Conservation (phyloP, 108 stramenopile species). For the Cyclostephanos tholiformis region DNA sequence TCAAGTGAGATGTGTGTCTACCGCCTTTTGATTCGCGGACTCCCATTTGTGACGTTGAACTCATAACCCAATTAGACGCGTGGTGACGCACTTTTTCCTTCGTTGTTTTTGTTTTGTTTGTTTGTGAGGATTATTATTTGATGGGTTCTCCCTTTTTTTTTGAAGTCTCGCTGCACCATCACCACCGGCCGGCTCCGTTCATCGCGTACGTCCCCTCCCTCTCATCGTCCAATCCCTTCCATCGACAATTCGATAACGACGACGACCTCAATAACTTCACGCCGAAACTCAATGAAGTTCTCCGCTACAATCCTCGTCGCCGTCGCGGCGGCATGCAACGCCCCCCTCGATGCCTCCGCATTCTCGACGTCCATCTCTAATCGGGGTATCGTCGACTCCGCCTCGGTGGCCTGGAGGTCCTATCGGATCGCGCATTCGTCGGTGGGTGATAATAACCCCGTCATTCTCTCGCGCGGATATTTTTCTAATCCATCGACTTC, state of each 20-base stretch:
- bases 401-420: not conserved
- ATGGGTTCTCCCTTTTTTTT: no score
- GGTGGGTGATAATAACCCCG: no score
- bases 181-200: no score
- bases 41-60: not conserved
- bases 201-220: no score
- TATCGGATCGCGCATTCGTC: constrained; percentile 10
- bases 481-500: no score
- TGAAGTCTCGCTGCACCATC: no score
- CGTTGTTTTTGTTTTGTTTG: not conserved
- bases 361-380: constrained; percentile 35
- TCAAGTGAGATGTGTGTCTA: not conserved
- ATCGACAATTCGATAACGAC: no score
- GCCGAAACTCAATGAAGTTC: no score
- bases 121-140: not conserved
- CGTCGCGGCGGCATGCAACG: constrained; percentile 16
- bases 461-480: no score
- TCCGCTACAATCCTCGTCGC: constrained; percentile 40
- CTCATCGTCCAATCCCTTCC: not conserved
- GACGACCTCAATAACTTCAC: no score
- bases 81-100: not conserved
- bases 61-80: not conserved
- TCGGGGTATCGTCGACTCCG: constrained; percentile 30
- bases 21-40: not conserved
- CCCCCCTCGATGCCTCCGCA: constrained; percentile 32